phyloP scores from a whole-genome alignment of 495 filamentous ascomycete species.

The Aspergillus sparsus region DNA sequence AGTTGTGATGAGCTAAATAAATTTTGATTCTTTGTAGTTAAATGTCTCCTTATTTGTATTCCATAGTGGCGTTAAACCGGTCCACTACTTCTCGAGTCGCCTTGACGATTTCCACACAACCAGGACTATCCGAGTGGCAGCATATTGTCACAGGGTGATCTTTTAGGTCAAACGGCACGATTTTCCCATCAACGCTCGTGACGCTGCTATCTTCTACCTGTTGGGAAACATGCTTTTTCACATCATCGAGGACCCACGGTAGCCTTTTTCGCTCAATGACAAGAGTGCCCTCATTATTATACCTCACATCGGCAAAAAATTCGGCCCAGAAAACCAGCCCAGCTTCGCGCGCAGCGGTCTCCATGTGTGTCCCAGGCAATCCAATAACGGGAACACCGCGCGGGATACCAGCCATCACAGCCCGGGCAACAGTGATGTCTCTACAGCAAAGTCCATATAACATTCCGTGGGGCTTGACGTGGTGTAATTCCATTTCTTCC shows the following conservation, averaged over 20 bases:
- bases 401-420: slow-evolving; percentile 53
- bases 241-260: slow-evolving; percentile 48
- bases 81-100: slow-evolving; percentile 43
- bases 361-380: slow-evolving; percentile 52
- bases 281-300: slow-evolving; percentile 49
- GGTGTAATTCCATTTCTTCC: slow-evolving; percentile 55
- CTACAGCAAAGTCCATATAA: slow-evolving; percentile 59
- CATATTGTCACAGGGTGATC: slow-evolving; percentile 52
- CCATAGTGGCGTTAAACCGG: too few species aligned
- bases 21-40: too few species aligned
- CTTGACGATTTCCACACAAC: slow-evolving; percentile 52
- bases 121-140: slow-evolving; percentile 57
- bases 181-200: slow-evolving; percentile 46
- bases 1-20: too few species aligned
- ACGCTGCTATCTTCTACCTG: slow-evolving; percentile 48
- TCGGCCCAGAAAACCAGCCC: slow-evolving; percentile 59
- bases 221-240: slow-evolving; percentile 46
- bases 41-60: too few species aligned
- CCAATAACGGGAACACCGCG: slow-evolving; percentile 57
- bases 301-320: slow-evolving; percentile 61
- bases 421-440: slow-evolving; percentile 51
- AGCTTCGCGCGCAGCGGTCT: slow-evolving; percentile 52
- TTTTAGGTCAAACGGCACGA: slow-evolving; percentile 46
- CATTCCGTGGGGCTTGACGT: slow-evolving; percentile 62
- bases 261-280: slow-evolving; percentile 60